A percentile compares a stretch with the other conserved stretches of the same genome.
These are phyloP conservation scores for Candida vartiovaarae DNA, from an alignment of 805 yeast genomes.

Conservation along the genomic window DNA sequence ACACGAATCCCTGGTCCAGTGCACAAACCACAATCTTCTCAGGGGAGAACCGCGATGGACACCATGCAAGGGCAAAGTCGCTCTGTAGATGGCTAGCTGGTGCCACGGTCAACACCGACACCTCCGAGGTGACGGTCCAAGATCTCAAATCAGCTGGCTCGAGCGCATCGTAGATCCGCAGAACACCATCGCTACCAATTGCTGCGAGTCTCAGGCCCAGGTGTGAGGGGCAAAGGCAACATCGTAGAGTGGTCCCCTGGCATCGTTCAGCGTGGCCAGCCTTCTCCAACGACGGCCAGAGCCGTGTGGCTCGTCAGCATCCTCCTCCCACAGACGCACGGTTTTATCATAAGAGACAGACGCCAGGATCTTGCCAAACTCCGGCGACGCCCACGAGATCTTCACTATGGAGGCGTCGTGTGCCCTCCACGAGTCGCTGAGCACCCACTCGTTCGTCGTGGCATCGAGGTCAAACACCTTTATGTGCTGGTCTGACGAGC, in stretches of 20 bases:
- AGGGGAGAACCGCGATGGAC: slow-evolving; percentile 74
- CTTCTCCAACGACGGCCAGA: slow-evolving; percentile 82
- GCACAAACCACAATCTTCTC: slow-evolving; percentile 84
- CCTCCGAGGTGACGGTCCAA: slow-evolving; percentile 76
- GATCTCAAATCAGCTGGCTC: slow-evolving; percentile 83
- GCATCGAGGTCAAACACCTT: slow-evolving; percentile 78
- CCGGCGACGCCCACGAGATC: slow-evolving; percentile 91
- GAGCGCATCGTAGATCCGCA: slow-evolving; percentile 78
- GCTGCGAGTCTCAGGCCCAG: slow-evolving; percentile 77
- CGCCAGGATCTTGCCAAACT: slow-evolving; percentile 81
- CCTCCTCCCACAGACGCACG: slow-evolving; percentile 87
- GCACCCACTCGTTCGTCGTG: slow-evolving; percentile 65
- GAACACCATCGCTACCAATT: slow-evolving; percentile 82
- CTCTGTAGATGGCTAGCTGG: slow-evolving; percentile 80
- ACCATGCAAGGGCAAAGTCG: slow-evolving; percentile 84
- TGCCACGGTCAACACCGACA: slow-evolving; percentile 56
- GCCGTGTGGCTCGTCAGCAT: slow-evolving; percentile 64
- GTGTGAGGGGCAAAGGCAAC: slow-evolving; percentile 81
- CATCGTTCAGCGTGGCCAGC: slow-evolving; percentile 73
- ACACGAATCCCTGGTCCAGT: slow-evolving; percentile 81
- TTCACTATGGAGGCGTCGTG: slow-evolving; percentile 85
- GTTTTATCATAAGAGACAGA: slow-evolving; percentile 88
- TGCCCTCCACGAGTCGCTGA: slow-evolving; percentile 90
- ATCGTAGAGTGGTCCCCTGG: slow-evolving; percentile 83
- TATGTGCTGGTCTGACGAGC: slow-evolving; percentile 90